Evolutionary conservation across 2,329 filamentous ascomycete species (phyloP), one percentile per base, ranked within the genome.

Genomic region (Epicoccum nigrum): DNA sequence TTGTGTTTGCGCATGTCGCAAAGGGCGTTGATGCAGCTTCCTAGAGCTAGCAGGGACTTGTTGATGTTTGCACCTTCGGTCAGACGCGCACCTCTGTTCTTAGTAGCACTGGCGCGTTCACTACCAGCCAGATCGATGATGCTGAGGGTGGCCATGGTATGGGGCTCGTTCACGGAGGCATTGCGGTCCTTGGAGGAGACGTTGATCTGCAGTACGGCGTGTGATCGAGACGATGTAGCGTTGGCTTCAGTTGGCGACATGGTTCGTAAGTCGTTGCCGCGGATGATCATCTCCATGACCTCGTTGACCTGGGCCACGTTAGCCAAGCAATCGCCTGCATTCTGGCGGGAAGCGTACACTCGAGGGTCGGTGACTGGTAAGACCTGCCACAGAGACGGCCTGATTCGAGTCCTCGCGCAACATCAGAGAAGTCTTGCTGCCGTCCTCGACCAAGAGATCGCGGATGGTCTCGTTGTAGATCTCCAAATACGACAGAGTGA

Each of bases 401-500:
- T 96, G 90, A 67, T 97, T 92, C 51, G 89, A 88, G 77, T 99
- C 94, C 75, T 99, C 94, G 39, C 94, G 88, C 32, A 99, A 82
- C 87, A 94, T 96, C 58, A 99, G 76, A 3, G 91, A 89, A 60
- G 86, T 83, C 76, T 92, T 94, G 74, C 86, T 89, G 30, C 87
- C 89, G 19, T 88, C 88, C 0, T 90, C 88, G n/a, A 94, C 88
- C 34, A 99, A 81, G 67, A 99, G 77, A 76, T 99, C 94, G 44
- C 94, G 90, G 65, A 99, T 99, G 0, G 92, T 97, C 77, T 99
- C 94, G 71, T 99, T 99, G 81, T 99, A 99, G 58, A 99, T 99
- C 71, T 99, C 94, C 30, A 99, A 82, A 68, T 97, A 99, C 0
- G 92, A 97, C 13, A 99, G 83, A 0, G 92, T 91, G 45, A 99